These are phyloP conservation scores for Vanderwaltozyma verrucispora DNA, from an alignment of 805 yeast species.

Conservation along the genomic window DNA sequence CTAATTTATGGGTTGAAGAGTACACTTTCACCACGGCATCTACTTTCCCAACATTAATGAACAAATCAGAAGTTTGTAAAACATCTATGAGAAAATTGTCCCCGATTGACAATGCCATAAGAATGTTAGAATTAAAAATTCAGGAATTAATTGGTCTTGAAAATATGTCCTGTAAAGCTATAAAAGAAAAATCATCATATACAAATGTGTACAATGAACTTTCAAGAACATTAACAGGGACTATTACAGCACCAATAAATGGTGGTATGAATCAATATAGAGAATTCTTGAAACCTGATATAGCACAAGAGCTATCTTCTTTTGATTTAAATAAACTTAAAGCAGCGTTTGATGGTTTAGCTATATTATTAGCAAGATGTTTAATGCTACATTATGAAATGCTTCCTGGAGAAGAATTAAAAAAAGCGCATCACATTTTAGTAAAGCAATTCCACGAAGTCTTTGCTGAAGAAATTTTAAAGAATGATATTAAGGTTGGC, in stretches of 20 bases:
- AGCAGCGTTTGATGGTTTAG: constrained; percentile 51
- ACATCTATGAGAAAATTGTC: constrained; percentile 47
- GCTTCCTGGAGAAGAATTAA: constrained; percentile 41
- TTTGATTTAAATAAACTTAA: constrained; percentile 24
- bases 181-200: constrained; percentile 41
- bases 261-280: constrained; percentile 86
- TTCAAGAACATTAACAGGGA: constrained; percentile 66
- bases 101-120: constrained; percentile 77
- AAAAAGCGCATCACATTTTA: constrained; percentile 57
- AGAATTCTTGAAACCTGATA: constrained; percentile 39
- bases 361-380: constrained; percentile 54
- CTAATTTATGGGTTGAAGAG: constrained; percentile 84
- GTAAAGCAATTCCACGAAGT: constrained; percentile 54
- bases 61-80: constrained; percentile 59
- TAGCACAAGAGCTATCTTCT: constrained; percentile 24
- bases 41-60: constrained; percentile 82
- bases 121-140: constrained; percentile 54
- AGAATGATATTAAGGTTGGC: constrained; percentile 22
- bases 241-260: constrained; percentile 86
- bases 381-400: constrained; percentile 58
- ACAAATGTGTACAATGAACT: constrained; percentile 47
- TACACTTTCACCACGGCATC: constrained; percentile 63
- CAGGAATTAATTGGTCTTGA: constrained; percentile 65
- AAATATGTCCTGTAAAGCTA: constrained; percentile 42
- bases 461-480: constrained; percentile 52